These are phyloP conservation scores for Alternaria sp. DNA, from an alignment of 2,329 filamentous ascomycete species.

Conservation along the genomic window DNA sequence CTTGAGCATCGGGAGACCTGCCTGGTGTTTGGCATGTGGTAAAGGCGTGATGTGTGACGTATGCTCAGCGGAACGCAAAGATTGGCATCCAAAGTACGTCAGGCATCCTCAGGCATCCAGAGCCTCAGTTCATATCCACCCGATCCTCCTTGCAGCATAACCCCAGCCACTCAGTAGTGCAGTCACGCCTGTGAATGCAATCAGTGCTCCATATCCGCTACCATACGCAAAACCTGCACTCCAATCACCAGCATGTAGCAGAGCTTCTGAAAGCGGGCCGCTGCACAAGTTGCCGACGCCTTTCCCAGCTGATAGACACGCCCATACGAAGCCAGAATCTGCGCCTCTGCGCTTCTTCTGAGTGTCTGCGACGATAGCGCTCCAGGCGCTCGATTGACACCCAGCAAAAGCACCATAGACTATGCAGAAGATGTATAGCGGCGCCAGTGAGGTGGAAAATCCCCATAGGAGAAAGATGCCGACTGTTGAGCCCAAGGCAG, in stretches of 20 bases:
- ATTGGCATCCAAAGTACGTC: background rate
- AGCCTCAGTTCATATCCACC: slow-evolving; percentile 35
- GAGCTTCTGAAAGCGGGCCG: slow-evolving; percentile 61
- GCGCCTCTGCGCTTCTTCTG: slow-evolving; percentile 44
- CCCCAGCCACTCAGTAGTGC: slow-evolving; percentile 46
- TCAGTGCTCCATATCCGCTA: slow-evolving; percentile 54
- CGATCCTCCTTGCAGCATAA: slow-evolving; percentile 40
- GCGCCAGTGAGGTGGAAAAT: slow-evolving; percentile 52
- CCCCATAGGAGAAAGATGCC: slow-evolving; percentile 58
- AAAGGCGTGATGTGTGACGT: slow-evolving; percentile 1
- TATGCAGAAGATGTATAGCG: slow-evolving; percentile 55
- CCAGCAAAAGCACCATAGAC: slow-evolving; percentile 56
- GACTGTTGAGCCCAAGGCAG: slow-evolving; percentile 47
- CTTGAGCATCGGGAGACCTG: slow-evolving; percentile 1
- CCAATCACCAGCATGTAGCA: slow-evolving; percentile 51
- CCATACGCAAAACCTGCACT: slow-evolving; percentile 54
- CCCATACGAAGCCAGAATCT: slow-evolving; percentile 62
- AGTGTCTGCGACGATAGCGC: slow-evolving; percentile 57
- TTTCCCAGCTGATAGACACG: slow-evolving; percentile 58
- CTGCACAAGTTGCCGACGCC: slow-evolving; percentile 62
- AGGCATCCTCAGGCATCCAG: background rate
- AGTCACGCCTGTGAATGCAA: slow-evolving; percentile 55
- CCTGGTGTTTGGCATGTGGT: background rate
- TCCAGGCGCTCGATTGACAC: slow-evolving; percentile 54
- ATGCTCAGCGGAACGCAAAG: background rate